These are phyloP conservation scores for Trichophyton simii DNA, from an alignment of 2,329 filamentous ascomycete species.

Conservation along the genomic window DNA sequence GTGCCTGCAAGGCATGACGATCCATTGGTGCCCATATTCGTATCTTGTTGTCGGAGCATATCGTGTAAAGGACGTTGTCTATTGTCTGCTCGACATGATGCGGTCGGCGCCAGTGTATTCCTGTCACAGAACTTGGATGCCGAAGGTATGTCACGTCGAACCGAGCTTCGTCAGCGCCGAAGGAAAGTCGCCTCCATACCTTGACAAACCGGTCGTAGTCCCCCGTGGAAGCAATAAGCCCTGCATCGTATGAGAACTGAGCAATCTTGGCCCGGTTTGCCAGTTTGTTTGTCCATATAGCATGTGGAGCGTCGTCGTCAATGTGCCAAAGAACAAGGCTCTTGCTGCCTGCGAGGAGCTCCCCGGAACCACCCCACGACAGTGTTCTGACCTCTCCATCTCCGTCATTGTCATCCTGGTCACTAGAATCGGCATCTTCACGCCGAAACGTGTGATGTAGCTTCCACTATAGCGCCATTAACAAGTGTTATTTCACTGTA, in stretches of 20 bases:
- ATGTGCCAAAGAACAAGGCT: slow-evolving; percentile 57
- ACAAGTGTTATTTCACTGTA: slow-evolving; percentile 5
- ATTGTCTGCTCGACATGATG: slow-evolving; percentile 63
- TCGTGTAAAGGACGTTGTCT: slow-evolving; percentile 81
- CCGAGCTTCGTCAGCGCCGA: slow-evolving; percentile 66
- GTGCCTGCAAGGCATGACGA: slow-evolving; percentile 50
- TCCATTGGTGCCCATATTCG: slow-evolving; percentile 75
- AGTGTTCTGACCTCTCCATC: slow-evolving; percentile 47
- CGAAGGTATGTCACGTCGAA: slow-evolving; percentile 85
- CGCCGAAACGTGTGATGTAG: background rate
- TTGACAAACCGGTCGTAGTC: slow-evolving; percentile 73
- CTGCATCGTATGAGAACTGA: slow-evolving; percentile 71
- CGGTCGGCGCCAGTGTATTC: slow-evolving; percentile 72
- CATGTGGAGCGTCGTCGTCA: slow-evolving; percentile 32
- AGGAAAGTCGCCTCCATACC: slow-evolving; percentile 79
- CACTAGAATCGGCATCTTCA: slow-evolving; percentile 38
- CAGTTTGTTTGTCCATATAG: slow-evolving; percentile 61
- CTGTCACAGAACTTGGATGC: slow-evolving; percentile 72
- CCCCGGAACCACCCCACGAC: slow-evolving; percentile 79
- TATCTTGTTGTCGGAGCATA: slow-evolving; percentile 67
- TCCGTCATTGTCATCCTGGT: slow-evolving; percentile 47
- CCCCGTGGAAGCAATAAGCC: slow-evolving; percentile 71
- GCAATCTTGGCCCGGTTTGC: slow-evolving; percentile 64
- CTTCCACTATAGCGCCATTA: slow-evolving; percentile 8
- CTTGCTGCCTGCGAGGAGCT: slow-evolving; percentile 65